A percentile compares a stretch with the other conserved stretches of the same genome.
Evolutionary conservation across 305 asterid species (phyloP).

Genomic region (Solanum hybrid): DNA sequence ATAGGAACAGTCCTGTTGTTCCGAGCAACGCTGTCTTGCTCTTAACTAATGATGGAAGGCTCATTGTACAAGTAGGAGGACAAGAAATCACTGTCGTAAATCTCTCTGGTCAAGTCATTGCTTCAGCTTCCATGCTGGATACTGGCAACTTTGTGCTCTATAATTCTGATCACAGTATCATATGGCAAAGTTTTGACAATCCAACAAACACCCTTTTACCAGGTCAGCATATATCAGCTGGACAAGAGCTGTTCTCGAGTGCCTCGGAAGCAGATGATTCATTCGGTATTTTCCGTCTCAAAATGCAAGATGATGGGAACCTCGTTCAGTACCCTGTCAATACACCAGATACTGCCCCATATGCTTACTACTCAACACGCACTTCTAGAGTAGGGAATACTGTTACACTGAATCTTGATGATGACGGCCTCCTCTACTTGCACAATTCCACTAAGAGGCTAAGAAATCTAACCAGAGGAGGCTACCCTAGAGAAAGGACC

Average conservation of each 20-base stretch:
- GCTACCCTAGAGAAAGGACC: neutral
- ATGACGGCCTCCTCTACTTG: slow-evolving; percentile 28
- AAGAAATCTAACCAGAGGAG: slow-evolving; percentile 9
- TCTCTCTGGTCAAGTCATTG: neutral
- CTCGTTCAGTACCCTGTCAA: slow-evolving; percentile 24
- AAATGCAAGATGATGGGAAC: slow-evolving; percentile 26
- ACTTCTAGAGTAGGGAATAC: neutral
- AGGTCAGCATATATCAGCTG: neutral
- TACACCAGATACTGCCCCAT: neutral
- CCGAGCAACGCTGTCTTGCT: neutral
- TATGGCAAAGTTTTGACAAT: slow-evolving; percentile 25
- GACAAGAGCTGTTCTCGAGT: slow-evolving; percentile 9
- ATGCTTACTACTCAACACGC: slow-evolving; percentile 1
- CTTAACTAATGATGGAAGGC: slow-evolving; percentile 18
- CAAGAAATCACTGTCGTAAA: neutral
- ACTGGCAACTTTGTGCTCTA: slow-evolving; percentile 29
- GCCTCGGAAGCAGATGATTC: slow-evolving; percentile 9
- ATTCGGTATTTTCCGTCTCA: slow-evolving; percentile 15
- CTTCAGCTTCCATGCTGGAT: slow-evolving; percentile 22
- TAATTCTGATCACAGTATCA: neutral
- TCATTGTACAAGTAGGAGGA: slow-evolving; percentile 7
- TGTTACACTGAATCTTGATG: slow-evolving; percentile 26
- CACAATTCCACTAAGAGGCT: neutral
- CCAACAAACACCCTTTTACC: slow-evolving; percentile 23
- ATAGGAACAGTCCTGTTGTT: neutral